Evolutionary conservation across 441 rosid genomes (phyloP), one percentile per base, ranked within the genome.

Genomic region (Geranium incanum): DNA sequence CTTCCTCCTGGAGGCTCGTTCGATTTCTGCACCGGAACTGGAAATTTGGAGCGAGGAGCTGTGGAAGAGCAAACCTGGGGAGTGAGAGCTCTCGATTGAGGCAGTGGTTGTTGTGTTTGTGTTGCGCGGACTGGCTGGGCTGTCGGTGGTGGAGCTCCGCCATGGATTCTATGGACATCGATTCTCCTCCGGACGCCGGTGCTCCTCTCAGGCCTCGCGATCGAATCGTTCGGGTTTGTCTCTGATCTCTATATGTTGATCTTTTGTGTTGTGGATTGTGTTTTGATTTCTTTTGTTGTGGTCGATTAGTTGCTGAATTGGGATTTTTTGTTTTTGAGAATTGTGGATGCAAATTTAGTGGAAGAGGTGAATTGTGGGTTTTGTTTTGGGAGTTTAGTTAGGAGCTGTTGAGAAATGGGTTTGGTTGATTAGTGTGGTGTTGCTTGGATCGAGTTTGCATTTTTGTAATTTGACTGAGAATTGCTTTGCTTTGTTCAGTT

Each of bases 161-260:
- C 77, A 76, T 71, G 72, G 78, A 62, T 55, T 69, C 70, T 67
- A 92, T 92, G 97, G 97, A 92, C 62, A 71, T 81, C 66, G 90
- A 91, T 74, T 79, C 83, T 16, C 81, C 85, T 38, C 50, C 69
- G 11, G 50, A 80, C 38, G 85, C 79, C 45, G 75, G 84, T 23
- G 28, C 37, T 73, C 77, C 77, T 73, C 70, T 60, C 67, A 73
- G 28, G 78, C 85, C 85, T 52, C 79, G 79, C 33, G 86, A 92
- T 82, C 84, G 84, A 71, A 67, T 89, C 59, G 36, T 76, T 5
- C 70, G 71, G 81, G 92, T 87, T 71, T 21, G 74, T 13, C 11
- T 71, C 65, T 64, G 1, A n/a, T 38, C n/a, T 62, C 11, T 16
- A 4, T 4, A 19, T 55, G 62, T 16, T 55, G 62, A 55, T 55